Conservation (phyloP, 805 yeast genomes). For the Metahyphopichia silvanorum region DNA sequence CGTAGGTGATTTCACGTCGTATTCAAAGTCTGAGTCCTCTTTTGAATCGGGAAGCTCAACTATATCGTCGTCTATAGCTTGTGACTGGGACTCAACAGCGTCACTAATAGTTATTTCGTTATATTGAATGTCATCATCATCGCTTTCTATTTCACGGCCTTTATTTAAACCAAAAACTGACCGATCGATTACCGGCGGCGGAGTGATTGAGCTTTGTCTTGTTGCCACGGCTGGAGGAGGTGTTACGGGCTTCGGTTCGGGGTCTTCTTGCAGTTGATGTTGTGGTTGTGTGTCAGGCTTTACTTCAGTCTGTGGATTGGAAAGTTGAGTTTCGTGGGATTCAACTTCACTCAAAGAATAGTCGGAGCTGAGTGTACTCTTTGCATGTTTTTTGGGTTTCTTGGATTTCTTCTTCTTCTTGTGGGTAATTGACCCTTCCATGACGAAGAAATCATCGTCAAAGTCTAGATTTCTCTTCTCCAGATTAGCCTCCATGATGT, state of each 20-base stretch:
- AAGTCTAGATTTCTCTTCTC: slow-evolving; percentile 1
- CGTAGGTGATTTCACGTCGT: too few relatives aligned
- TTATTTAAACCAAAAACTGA: neutral
- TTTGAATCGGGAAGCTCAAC: slow-evolving; percentile 8
- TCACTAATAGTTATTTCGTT: slow-evolving; percentile 3
- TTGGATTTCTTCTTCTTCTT: slow-evolving; percentile 12
- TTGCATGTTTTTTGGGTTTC: slow-evolving; percentile 8
- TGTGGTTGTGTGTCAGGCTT: too few relatives aligned
- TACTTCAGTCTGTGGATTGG: too few relatives aligned
- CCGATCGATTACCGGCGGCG: slow-evolving; percentile 8
- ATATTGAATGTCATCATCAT: too few relatives aligned
- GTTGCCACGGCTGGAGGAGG: neutral
- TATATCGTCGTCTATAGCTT: slow-evolving; percentile 11
- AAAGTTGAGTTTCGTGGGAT: too few relatives aligned
- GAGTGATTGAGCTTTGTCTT: slow-evolving; percentile 5
- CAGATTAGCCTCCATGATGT: too few relatives aligned
- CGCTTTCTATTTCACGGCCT: too few relatives aligned
- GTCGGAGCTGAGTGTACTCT: too few relatives aligned
- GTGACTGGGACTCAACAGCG: slow-evolving; percentile 7
- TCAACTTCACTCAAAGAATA: too few relatives aligned
- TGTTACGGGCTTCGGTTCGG: slow-evolving; percentile 1
- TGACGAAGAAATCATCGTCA: slow-evolving; percentile 31
- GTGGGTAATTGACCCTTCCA: slow-evolving; percentile 9
- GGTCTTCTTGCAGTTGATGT: too few relatives aligned
- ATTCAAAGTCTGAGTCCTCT: too few relatives aligned